Evolutionary conservation across 176 grass and related monocot species (phyloP), one percentile per base, ranked within the genome.

Genomic region (Tillandsia fasciculata): DNA sequence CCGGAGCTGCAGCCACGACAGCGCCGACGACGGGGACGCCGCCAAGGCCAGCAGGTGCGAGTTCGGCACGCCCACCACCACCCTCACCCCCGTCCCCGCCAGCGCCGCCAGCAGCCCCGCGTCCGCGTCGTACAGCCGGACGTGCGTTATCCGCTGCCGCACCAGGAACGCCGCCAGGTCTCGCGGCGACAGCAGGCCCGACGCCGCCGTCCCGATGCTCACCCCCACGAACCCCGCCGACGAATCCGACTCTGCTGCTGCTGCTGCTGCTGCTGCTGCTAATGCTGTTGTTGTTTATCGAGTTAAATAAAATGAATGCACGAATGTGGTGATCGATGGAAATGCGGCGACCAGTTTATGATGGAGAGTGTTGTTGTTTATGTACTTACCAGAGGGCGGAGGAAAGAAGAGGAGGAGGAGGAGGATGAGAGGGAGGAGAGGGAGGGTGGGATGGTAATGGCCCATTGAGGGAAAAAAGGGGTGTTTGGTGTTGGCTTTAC

Each of bases 61-160:
- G 70, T 99, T 99, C 20, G 94, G 94, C 47, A 99, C 94, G 0
- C 94, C 90, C 12, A 99, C 84, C 74, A 90, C 72, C 48, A 84
- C 94, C 64, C 70, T 81, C 50, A 70, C 79, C 24, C 89, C 84
- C 11, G 94, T 70, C 11, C 76, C 70, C 0, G 82, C 72, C 26
- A 99, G 82, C 66, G 94, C 84, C 13, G 87, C 73, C 12, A 99
- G 87, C 14, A 99, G 57, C 23, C 81, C 75, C 26, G 80, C 49
- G 74, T 99, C 90, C 20, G 94, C 84, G 65, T 93, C 89, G 84
- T 93, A 99, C 69, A 99, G 82, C 4, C 94, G 86, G 54, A 99
- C 84, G 56, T 72, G 89, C 4, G 82, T 83, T 68, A 99, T 99
- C 72, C 65, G 89, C 81, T 99, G 80, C 52, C 77, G 76, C 53